Evolutionary conservation across 148 eudicot species (phyloP), one percentile per base, ranked within the genome.

Genomic region (Rhododendron simsii): DNA sequence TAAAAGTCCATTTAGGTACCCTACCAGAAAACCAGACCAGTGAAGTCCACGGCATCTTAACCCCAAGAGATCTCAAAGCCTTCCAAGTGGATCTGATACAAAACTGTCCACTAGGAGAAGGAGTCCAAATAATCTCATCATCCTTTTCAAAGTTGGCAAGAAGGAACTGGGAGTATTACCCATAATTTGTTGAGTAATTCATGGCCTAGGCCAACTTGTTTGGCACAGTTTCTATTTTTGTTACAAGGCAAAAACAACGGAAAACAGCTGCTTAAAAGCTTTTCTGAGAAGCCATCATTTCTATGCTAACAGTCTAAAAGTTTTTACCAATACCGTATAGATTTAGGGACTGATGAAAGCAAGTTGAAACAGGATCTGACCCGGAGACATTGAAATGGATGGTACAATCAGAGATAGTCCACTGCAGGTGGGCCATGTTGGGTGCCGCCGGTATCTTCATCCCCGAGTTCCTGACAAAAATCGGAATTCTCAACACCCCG

Each of bases 361-460:
- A 10, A 65, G 4, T 51, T 69, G 48, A 39, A 50, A 81, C 93
- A 96, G 99, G 94, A 30, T 96, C 99, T 9, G 99, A 96, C 88
- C 98, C 98, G 9, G 99, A 98, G 89, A 93, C 94, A 35, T 87
- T 98, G 89, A 98, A 51, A 89, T 95, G 99, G 98, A 93, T 88
- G 89, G 91, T 80, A 35, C 99, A 98, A 85, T 65, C 98, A 48
- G 99, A 98, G 90, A 33, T 98, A 44, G 98, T 98, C 7, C 99
- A 98, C 92, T 87, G 95, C 91, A 89, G 99, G 81, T 98, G 99
- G 99, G 99, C 99, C 45, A 98, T 98, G 99, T 86, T 98, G 20
- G 99, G 99, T 0, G 98, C 96, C 2, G 98, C 99, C 0, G 99
- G 98, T 1, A 98, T 98, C 63, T 95, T 98, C 96, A 94, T 97